These are phyloP conservation scores for Solanum pinnatisectum DNA, from an alignment of 257 asterid species.

Conservation along the genomic window DNA sequence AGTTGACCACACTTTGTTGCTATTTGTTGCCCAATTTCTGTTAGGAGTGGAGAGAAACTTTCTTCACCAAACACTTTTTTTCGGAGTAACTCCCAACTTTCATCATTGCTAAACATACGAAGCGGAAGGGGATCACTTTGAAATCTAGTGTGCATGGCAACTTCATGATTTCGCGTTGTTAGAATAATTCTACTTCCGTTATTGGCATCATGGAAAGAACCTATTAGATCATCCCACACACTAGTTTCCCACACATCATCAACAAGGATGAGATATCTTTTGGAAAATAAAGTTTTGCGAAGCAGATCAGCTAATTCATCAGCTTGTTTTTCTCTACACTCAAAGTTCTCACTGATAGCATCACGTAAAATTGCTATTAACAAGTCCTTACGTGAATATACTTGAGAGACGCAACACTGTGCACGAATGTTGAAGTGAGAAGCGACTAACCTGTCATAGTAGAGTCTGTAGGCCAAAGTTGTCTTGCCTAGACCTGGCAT, in stretches of 20 bases:
- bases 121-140: background rate
- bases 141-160: background rate
- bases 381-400: background rate
- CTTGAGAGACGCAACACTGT: background rate
- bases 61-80: background rate
- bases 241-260: background rate
- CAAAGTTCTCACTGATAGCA: background rate
- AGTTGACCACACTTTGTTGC: background rate
- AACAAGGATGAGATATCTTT: background rate
- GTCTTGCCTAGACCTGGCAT: constrained; percentile 1
- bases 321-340: background rate
- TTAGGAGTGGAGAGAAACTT: background rate
- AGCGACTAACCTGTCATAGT: background rate
- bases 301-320: background rate
- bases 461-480: constrained; percentile 4
- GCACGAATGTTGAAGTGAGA: background rate
- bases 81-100: constrained; percentile 1
- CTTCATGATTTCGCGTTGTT: background rate
- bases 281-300: background rate
- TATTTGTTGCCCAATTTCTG: background rate
- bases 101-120: background rate
- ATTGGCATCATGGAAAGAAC: background rate
- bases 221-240: background rate
- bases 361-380: background rate
- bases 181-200: constrained; percentile 1